Evolutionary conservation across 768 basidiomycete genomes (phyloP).

Genomic region (Cantharellus anzutake): DNA sequence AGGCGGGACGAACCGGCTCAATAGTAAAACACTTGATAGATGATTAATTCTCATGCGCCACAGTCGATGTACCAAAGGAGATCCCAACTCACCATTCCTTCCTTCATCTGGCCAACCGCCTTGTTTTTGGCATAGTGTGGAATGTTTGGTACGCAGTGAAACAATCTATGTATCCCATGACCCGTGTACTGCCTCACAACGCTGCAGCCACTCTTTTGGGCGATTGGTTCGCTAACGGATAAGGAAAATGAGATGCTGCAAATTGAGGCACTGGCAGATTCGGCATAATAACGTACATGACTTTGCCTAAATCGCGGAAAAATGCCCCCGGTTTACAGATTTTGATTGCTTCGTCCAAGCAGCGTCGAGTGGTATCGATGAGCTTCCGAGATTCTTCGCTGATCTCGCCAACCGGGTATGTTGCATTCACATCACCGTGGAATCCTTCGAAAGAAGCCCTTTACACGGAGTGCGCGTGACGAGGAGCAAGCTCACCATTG

Average conservation of each 20-base stretch:
- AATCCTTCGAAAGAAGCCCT: conserved; percentile 31
- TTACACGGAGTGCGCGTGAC: no score
- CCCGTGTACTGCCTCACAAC: conserved; percentile 85
- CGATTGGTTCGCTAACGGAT: conserved; percentile 53
- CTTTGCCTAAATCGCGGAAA: conserved; percentile 74
- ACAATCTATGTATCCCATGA: conserved; percentile 74
- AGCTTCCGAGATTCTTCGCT: conserved; percentile 71
- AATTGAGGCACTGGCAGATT: neutral
- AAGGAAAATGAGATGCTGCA: neutral
- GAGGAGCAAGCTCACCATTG: conserved; percentile 30
- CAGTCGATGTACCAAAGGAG: neutral
- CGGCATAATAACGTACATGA: conserved; percentile 38
- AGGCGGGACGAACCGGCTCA: neutral
- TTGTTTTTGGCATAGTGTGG: conserved; percentile 94
- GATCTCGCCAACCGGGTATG: conserved; percentile 75
- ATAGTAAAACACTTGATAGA: neutral
- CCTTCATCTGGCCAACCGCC: conserved; percentile 80
- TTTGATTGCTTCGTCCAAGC: conserved; percentile 76
- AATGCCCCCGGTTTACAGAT: conserved; percentile 85
- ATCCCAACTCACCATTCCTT: conserved; percentile 55
- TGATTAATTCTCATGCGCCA: neutral
- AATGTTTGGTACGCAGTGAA: conserved; percentile 76
- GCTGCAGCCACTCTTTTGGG: conserved; percentile 67
- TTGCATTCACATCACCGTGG: conserved; percentile 86
- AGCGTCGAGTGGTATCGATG: conserved; percentile 63